Evolutionary conservation across 345 rosid genomes (phyloP).

Genomic region (Melastoma malabathricum): DNA sequence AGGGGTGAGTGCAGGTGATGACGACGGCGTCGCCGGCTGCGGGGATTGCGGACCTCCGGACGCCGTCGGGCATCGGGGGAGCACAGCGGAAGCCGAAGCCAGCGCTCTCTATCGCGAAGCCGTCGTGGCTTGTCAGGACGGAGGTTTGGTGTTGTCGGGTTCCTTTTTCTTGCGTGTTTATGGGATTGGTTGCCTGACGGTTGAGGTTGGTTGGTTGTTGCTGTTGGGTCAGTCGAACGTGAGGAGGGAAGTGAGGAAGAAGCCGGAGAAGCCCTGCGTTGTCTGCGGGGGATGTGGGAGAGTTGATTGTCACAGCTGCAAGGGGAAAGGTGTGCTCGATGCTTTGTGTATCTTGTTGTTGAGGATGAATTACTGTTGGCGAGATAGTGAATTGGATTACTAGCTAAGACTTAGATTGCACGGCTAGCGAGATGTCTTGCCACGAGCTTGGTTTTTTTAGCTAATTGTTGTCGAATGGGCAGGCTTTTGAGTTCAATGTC

Average conservation of each 20-base stretch:
- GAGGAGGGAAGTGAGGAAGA: conserved; percentile 22
- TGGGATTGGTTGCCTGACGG: neutral
- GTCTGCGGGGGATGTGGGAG: conserved; percentile 58
- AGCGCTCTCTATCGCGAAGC: conserved; percentile 34
- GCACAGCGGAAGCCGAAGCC: neutral
- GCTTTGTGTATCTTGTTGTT: neutral
- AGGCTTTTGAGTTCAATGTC: too few relatives aligned
- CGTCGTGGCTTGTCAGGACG: conserved; percentile 61
- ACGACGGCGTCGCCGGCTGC: too few relatives aligned
- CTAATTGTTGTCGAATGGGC: too few relatives aligned
- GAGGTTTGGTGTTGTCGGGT: conserved; percentile 25
- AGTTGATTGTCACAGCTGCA: conserved; percentile 47
- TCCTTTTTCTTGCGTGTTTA: neutral
- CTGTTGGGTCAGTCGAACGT: conserved; percentile 31
- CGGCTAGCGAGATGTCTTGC: too few relatives aligned
- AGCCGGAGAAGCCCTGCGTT: conserved; percentile 49
- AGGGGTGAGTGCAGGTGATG: too few relatives aligned
- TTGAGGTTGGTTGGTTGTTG: neutral
- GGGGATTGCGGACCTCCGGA: too few relatives aligned
- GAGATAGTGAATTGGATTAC: too few relatives aligned
- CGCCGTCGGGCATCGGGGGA: too few relatives aligned
- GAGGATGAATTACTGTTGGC: too few relatives aligned
- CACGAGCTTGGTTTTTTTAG: too few relatives aligned
- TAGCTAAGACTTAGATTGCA: too few relatives aligned
- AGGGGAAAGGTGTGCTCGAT: conserved; percentile 40